Base-by-base conservation (phyloP, 202 grass and related monocot species). In the Zoysia matrella region DNA sequence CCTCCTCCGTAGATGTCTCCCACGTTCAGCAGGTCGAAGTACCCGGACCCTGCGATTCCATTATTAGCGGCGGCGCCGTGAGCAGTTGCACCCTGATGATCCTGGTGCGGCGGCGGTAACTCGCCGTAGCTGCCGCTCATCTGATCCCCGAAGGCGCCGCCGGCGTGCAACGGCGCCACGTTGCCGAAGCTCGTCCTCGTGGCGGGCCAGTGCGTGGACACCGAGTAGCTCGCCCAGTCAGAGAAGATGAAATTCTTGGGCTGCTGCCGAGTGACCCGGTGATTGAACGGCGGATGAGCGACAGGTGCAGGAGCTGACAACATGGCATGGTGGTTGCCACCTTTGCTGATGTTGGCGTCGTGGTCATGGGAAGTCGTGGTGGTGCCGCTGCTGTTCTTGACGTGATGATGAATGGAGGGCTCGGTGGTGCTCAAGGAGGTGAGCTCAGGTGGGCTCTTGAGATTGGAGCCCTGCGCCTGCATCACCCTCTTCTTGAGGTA, bases 1-100 rank as follows among this genome's bases (percentile, higher is more conserved):
- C 85, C 82, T 4, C 82, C 90, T 30, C 22, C 22, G 53, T 88
- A 90, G 72, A 86, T 88, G 50, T 92, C 93, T 13, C 90, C 93
- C 93, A 92, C 82, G 8, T 87, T 92, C 15, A 95, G 85, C 66
- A 95, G 81, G 73, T 95, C 93, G 18, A 95, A 95, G 85, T 92
- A 88, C 2, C 87, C 93, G 4, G 44, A 80, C 10, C 85, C 90
- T 46, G 75, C 79, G 52, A 88, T 86, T 6, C 84, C 48, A 7
- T 30, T 30, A 30, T 30, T 30, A 30, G 65, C 13, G 13, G 62
- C 44, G 7, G 42, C 36, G 2, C 72, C 83, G 62, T 80, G 71
- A 2, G 13, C 67, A 57, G 58, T 51, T 3, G 67, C 9, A 45
- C 52, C 15, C 40, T 89, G 81, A 12, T 80, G 86, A 18, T 80